Percentiles rank a stretch among this genome's conserved stretches.
Conservation (phyloP, 192 early-diverging fungal species). For the Entomortierella beljakovae region DNA sequence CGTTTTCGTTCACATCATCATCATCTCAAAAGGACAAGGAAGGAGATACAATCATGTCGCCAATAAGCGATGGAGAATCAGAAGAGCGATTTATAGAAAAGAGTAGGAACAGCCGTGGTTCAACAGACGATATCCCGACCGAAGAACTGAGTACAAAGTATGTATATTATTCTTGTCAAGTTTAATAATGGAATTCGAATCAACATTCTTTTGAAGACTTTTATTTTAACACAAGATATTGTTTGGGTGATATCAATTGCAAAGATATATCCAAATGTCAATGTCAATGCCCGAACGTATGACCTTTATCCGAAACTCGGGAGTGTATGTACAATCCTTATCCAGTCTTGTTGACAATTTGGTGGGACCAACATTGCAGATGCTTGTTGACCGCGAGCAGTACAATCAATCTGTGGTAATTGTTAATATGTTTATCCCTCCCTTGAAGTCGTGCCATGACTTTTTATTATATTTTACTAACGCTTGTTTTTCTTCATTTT, state of each 20-base stretch:
- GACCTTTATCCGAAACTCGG: slow-evolving; percentile 57
- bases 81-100: slow-evolving; percentile 6
- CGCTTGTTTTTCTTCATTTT: background rate
- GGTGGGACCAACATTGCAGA: slow-evolving; percentile 53
- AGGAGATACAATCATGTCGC: slow-evolving; percentile 38
- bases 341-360: slow-evolving; percentile 58
- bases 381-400: slow-evolving; percentile 45
- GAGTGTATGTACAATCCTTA: slow-evolving; percentile 58
- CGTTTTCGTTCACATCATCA: slow-evolving; percentile 22
- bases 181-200: background rate
- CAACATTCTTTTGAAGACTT: background rate
- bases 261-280: slow-evolving; percentile 1
- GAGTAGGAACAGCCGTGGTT: slow-evolving; percentile 19
- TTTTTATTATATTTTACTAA: background rate
- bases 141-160: slow-evolving; percentile 46
- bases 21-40: slow-evolving; percentile 30
- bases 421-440: too few species aligned
- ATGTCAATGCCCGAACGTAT: slow-evolving; percentile 53
- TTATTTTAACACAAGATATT: background rate
- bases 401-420: slow-evolving; percentile 48
- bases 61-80: background rate
- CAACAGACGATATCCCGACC: slow-evolving; percentile 39
- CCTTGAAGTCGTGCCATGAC: too few species aligned
- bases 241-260: background rate
- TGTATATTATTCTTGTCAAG: background rate